Conservation (phyloP, 495 filamentous ascomycete species). For the Haplographium delicatum region DNA sequence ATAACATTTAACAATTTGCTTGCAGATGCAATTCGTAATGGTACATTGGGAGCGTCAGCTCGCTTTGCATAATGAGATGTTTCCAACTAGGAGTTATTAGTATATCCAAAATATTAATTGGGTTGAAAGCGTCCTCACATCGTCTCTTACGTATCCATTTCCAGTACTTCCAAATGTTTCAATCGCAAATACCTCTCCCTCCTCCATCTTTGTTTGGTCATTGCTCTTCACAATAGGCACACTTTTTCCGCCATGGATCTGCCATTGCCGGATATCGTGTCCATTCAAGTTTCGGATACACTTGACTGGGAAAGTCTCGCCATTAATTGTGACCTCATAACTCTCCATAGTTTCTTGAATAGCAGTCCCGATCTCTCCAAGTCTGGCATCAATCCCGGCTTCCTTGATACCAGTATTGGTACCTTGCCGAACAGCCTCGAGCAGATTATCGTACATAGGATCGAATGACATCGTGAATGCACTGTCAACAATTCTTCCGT, state of each 20-base stretch:
- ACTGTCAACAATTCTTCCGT: conserved; percentile 86
- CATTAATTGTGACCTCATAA: conserved; percentile 76
- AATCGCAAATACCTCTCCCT: conserved; percentile 88
- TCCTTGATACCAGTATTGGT: conserved; percentile 84
- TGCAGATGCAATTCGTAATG: conserved; percentile 66
- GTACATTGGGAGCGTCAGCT: conserved; percentile 58
- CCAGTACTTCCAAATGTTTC: conserved; percentile 93
- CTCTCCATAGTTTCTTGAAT: conserved; percentile 90
- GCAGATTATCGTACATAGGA: conserved; percentile 75
- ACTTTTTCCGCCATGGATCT: conserved; percentile 85
- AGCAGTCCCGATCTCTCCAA: conserved; percentile 67
- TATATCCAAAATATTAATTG: too few relatives aligned
- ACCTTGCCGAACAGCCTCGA: conserved; percentile 76
- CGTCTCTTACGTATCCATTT: conserved; percentile 76
- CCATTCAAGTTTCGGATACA: conserved; percentile 83
- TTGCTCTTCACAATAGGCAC: conserved; percentile 82
- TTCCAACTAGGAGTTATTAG: conserved; percentile 62
- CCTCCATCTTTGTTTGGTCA: conserved; percentile 87
- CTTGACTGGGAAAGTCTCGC: conserved; percentile 76
- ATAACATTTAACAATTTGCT: conserved; percentile 80
- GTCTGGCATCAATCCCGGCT: conserved; percentile 76
- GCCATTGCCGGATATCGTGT: conserved; percentile 79
- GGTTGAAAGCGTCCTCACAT: too few relatives aligned
- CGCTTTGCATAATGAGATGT: conserved; percentile 70
- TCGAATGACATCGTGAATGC: conserved; percentile 90